Evolutionary conservation across 345 rosid species (phyloP).

Genomic region (Odontarrhena argentea): DNA sequence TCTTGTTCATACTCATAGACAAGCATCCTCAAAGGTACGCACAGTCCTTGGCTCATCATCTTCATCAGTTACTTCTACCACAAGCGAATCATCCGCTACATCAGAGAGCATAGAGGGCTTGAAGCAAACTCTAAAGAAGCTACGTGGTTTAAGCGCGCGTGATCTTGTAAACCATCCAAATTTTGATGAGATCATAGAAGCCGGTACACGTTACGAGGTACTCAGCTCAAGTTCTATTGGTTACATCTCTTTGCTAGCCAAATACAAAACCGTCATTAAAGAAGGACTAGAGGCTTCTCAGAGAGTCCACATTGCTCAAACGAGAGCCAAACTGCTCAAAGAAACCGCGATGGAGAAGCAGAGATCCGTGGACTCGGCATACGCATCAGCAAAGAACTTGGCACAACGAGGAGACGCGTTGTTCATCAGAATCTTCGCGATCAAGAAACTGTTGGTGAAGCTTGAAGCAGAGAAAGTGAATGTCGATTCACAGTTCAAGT

Average conservation of each 20-base stretch:
- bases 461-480: constrained; percentile 39
- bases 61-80: constrained; percentile 34
- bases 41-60: constrained; percentile 28
- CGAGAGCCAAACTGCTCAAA: constrained; percentile 37
- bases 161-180: constrained; percentile 41
- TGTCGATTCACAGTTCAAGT: constrained; percentile 29
- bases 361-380: constrained; percentile 29
- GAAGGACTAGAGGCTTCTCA: constrained; percentile 46
- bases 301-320: constrained; percentile 39
- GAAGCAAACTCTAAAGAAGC: constrained; percentile 30
- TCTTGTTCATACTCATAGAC: constrained; percentile 35
- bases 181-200: constrained; percentile 39
- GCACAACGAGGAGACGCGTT: constrained; percentile 39
- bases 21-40: constrained; percentile 32
- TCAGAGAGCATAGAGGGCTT: constrained; percentile 38
- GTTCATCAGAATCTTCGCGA: constrained; percentile 31
- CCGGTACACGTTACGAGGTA: constrained; percentile 41
- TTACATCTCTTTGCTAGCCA: constrained; percentile 46
- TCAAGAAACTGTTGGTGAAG: constrained; percentile 41
- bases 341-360: constrained; percentile 45
- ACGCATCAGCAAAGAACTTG: constrained; percentile 7
- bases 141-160: constrained; percentile 39
- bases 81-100: constrained; percentile 40
- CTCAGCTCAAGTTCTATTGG: constrained; percentile 43
- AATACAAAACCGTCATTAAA: constrained; percentile 44